Base-by-base conservation (phyloP, 2,329 filamentous ascomycete genomes). In the Thelonectria olida region DNA sequence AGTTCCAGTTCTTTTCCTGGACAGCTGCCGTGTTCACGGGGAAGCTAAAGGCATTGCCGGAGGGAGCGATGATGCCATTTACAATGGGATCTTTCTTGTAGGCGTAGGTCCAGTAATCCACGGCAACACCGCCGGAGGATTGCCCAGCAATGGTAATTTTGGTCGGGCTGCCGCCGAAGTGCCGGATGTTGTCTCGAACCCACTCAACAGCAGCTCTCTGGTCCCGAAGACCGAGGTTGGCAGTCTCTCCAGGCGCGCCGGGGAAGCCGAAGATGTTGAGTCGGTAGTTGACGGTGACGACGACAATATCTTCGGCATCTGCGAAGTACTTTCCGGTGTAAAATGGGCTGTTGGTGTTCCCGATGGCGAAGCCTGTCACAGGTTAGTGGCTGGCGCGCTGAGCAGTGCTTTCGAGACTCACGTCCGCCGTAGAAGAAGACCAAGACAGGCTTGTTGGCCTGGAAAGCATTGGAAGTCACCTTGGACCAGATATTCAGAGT, bases 71-170 rank as follows among this genome's bases (percentile, higher is more conserved):
- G 9, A 84, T 72, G 4, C 77, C 82, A 7, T 75, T 70, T n/a
- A 79, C 77, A 22, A 86, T 85, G 6, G 84, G 81, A 41, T 85
- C 81, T 0, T 80, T 57, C 2, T 65, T 48, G 81, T 81, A 84
- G 3, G 83, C 80, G 52, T 83, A 85, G 5, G 80, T 76, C 74
- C 80, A 83, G 67, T 80, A 79, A 63, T 85, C 82, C 0, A 79
- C 79, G 1, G 77, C 71, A 0, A 79, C 74, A 1, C 75, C 69
- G 0, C 75, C 75, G 0, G 75, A 75, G 2, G 75, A 76, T 59
- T 77, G 70, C 2, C 75, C 75, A 5, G 68, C 63, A n/a, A 76
- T 70, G 19, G 75, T 77, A n/a, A 77, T 75, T 22, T 70, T 74
- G 2, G 44, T 36, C 1, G 72, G 65, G 9, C 71, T 67, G 0